Conservation (phyloP, 2,329 filamentous ascomycete genomes). For the Aspergillus amoenus region DNA sequence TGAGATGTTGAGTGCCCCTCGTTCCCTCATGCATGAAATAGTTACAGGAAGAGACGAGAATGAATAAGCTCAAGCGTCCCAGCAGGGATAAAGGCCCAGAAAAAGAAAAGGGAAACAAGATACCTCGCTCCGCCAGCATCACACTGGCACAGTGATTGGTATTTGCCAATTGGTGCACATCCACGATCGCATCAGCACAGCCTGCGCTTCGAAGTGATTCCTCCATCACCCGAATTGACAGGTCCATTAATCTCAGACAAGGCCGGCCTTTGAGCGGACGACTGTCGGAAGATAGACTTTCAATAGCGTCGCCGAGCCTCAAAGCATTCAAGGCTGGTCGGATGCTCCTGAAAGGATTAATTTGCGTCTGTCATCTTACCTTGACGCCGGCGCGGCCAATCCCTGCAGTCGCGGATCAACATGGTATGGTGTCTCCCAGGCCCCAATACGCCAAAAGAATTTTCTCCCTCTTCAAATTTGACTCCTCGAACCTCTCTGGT, state of each 20-base stretch:
- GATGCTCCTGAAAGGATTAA: slow-evolving; percentile 5
- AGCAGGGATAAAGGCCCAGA: not conserved
- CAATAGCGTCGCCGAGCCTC: slow-evolving; percentile 1
- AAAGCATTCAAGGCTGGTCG: slow-evolving; percentile 3
- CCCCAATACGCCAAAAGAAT: slow-evolving; percentile 6
- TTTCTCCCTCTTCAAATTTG: slow-evolving; percentile 2
- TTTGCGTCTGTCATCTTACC: slow-evolving; percentile 6
- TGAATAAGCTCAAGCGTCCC: slow-evolving; percentile 8
- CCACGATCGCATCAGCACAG: slow-evolving; percentile 3
- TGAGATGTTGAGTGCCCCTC: not conserved
- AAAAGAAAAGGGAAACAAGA: not conserved
- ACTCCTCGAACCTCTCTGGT: not conserved
- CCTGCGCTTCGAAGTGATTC: not conserved
- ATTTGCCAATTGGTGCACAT: not conserved
- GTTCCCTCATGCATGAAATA: slow-evolving; percentile 9
- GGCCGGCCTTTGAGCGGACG: not conserved
- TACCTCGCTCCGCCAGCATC: not conserved
- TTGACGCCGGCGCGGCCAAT: slow-evolving; percentile 8
- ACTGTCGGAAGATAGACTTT: not conserved
- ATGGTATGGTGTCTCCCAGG: slow-evolving; percentile 4
- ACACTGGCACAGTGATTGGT: not conserved
- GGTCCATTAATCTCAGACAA: slow-evolving; percentile 1
- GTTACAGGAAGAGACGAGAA: not conserved
- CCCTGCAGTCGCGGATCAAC: slow-evolving; percentile 9
- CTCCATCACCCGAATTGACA: not conserved